These are phyloP conservation scores for Bipolaris zeicola DNA, from an alignment of 2,329 filamentous ascomycete genomes.

Conservation along the genomic window DNA sequence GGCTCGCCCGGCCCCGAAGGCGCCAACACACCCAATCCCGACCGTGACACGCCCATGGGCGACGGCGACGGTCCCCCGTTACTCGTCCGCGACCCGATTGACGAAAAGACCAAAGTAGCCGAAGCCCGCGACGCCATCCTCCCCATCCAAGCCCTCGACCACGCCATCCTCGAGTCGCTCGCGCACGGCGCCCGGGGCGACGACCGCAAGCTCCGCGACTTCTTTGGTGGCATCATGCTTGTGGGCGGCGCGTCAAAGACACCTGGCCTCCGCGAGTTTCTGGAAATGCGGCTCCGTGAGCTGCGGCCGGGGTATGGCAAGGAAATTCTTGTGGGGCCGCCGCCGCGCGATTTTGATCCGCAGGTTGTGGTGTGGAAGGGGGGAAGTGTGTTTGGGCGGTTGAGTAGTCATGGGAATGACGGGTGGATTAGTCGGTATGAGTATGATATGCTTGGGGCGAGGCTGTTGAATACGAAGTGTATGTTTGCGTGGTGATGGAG, in stretches of 20 bases:
- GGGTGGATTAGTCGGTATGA: slow-evolving; percentile 90
- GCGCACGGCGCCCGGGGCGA: slow-evolving; percentile 85
- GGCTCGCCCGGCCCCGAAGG: slow-evolving; percentile 86
- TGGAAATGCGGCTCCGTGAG: slow-evolving; percentile 80
- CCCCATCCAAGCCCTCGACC: slow-evolving; percentile 81
- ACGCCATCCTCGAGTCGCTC: slow-evolving; percentile 88
- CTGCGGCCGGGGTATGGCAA: slow-evolving; percentile 67
- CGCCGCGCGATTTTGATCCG: slow-evolving; percentile 92
- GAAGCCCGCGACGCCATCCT: slow-evolving; percentile 79
- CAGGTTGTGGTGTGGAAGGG: slow-evolving; percentile 99
- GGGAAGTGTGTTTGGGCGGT: slow-evolving; percentile 91
- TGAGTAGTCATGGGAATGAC: slow-evolving; percentile 80
- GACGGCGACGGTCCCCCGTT: slow-evolving; percentile 38
- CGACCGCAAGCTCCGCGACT: slow-evolving; percentile 90
- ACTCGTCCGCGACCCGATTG: slow-evolving; percentile 53
- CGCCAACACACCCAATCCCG: slow-evolving; percentile 71
- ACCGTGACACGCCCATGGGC: slow-evolving; percentile 54
- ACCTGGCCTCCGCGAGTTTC: slow-evolving; percentile 76
- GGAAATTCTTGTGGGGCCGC: slow-evolving; percentile 68
- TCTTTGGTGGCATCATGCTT: slow-evolving; percentile 57
- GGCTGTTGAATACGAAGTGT: slow-evolving; percentile 67
- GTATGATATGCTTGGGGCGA: slow-evolving; percentile 82
- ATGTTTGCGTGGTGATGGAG: slow-evolving; percentile 46
- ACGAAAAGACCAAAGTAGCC: slow-evolving; percentile 59
- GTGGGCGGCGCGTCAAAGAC: slow-evolving; percentile 48